phyloP scores from a whole-genome alignment of 2,329 filamentous ascomycete genomes.

The Teratosphaeria zuluensis region DNA sequence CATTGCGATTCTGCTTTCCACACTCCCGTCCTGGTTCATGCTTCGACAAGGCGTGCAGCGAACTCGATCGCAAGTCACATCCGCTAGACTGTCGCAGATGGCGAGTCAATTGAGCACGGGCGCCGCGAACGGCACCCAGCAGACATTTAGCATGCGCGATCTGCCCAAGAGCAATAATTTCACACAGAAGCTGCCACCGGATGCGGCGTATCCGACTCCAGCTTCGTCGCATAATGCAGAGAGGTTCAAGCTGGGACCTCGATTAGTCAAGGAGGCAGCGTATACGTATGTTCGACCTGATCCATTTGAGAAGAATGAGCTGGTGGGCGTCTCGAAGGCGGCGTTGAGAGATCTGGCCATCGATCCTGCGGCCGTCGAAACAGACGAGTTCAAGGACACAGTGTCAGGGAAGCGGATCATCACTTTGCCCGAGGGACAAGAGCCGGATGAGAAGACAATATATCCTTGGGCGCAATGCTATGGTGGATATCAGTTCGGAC shows the following conservation, averaged over 20 bases:
- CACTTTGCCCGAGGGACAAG: conserved; percentile 59
- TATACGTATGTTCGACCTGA: conserved; percentile 90
- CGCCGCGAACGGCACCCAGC: conserved; percentile 12
- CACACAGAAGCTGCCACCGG: conserved; percentile 60
- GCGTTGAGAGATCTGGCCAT: conserved; percentile 79
- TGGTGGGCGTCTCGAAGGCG: conserved; percentile 69
- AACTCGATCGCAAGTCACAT: conserved; percentile 8
- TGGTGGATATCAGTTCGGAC: conserved; percentile 62
- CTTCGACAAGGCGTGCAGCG: background rate
- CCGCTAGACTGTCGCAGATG: conserved; percentile 31
- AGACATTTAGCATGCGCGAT: conserved; percentile 34
- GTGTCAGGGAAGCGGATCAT: conserved; percentile 76
- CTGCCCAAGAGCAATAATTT: conserved; percentile 57
- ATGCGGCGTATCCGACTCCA: conserved; percentile 70
- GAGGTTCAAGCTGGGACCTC: conserved; percentile 65
- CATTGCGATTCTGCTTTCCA: background rate
- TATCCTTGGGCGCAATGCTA: conserved; percentile 99
- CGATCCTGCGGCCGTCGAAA: conserved; percentile 54
- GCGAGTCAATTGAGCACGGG: conserved; percentile 32
- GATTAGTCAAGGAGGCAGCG: conserved; percentile 72
- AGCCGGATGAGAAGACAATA: conserved; percentile 53
- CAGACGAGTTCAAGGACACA: conserved; percentile 63
- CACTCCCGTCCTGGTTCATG: background rate
- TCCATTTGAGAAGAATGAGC: conserved; percentile 58
- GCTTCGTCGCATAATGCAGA: conserved; percentile 71